Evolutionary conservation across 306 rosid species (phyloP).

Genomic region (Rosa rugosa): DNA sequence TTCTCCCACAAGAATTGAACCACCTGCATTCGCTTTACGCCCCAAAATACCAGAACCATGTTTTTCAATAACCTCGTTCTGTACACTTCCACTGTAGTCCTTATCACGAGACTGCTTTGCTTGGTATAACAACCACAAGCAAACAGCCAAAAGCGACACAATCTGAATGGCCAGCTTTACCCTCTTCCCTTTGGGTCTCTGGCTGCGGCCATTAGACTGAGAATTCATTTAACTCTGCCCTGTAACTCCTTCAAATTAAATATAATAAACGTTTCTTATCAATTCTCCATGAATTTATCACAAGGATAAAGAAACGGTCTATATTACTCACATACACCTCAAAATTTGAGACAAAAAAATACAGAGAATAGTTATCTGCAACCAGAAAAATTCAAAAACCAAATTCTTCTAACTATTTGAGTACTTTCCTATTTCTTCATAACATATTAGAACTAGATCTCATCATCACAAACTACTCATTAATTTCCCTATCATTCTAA

Average conservation of each 20-base stretch:
- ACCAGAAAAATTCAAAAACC: not conserved
- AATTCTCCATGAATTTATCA: not conserved
- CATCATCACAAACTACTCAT: not conserved
- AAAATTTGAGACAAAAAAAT: not conserved
- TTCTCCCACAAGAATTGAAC: slow-evolving; percentile 6
- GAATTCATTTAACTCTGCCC: slow-evolving; percentile 1
- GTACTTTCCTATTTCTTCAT: not conserved
- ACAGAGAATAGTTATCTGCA: not conserved
- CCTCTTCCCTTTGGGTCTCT: slow-evolving; percentile 37
- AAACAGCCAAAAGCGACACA: slow-evolving; percentile 33
- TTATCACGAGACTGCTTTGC: slow-evolving; percentile 23
- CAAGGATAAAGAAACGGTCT: not conserved
- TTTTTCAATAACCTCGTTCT: not conserved
- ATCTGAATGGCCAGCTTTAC: slow-evolving; percentile 37
- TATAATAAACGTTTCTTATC: not conserved
- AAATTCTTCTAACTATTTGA: not conserved
- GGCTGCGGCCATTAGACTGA: slow-evolving; percentile 35
- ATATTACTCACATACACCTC: not conserved
- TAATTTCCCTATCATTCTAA: too few relatives aligned
- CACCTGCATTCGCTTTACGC: slow-evolving; percentile 12
- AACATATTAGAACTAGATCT: not conserved
- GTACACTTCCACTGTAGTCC: not conserved
- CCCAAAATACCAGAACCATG: slow-evolving; percentile 6
- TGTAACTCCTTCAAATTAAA: not conserved
- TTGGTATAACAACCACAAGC: slow-evolving; percentile 49